Conservation (phyloP, 257 asterid species). For the Echium plantagineum region DNA sequence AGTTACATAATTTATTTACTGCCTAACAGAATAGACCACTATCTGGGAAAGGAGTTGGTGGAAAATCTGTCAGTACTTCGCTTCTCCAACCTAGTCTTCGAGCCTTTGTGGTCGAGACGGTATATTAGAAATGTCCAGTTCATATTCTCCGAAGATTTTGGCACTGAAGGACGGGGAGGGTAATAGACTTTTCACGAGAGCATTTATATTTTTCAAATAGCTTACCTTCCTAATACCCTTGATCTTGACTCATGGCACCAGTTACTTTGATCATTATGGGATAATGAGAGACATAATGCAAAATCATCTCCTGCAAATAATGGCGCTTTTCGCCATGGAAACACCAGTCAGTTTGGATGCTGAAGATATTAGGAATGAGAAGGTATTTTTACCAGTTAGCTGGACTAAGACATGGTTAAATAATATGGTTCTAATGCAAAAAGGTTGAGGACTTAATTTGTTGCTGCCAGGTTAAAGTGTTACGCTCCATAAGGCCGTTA, state of each 20-base stretch:
- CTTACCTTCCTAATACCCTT: constrained; percentile 6
- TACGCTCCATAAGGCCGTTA: constrained; percentile 84
- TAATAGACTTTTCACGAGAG: constrained; percentile 23
- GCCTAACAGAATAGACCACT: constrained; percentile 81
- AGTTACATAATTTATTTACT: constrained; percentile 2
- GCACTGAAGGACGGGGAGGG: constrained; percentile 99
- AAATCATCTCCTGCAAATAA: constrained; percentile 91
- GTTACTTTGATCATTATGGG: constrained; percentile 94
- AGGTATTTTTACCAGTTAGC: constrained; percentile 40
- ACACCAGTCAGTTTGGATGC: constrained; percentile 97
- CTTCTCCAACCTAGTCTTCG: constrained; percentile 84
- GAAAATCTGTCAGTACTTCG: constrained; percentile 97
- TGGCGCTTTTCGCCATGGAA: constrained; percentile 98
- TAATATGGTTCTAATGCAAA: background rate
- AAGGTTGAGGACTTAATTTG: constrained; percentile 5
- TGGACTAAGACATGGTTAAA: background rate
- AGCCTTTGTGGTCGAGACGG: constrained; percentile 95
- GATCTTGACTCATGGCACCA: constrained; percentile 19
- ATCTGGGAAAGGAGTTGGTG: constrained; percentile 96
- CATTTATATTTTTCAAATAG: constrained; percentile 1
- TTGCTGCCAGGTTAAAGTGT: constrained; percentile 70
- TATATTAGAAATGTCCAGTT: constrained; percentile 88
- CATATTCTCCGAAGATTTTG: constrained; percentile 95
- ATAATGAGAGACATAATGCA: constrained; percentile 97
- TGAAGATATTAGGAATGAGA: constrained; percentile 95